A percentile compares a stretch with the other conserved stretches of the same genome.
These are phyloP conservation scores for Candida mattraensis DNA, from an alignment of 805 yeast genomes.

Conservation along the genomic window DNA sequence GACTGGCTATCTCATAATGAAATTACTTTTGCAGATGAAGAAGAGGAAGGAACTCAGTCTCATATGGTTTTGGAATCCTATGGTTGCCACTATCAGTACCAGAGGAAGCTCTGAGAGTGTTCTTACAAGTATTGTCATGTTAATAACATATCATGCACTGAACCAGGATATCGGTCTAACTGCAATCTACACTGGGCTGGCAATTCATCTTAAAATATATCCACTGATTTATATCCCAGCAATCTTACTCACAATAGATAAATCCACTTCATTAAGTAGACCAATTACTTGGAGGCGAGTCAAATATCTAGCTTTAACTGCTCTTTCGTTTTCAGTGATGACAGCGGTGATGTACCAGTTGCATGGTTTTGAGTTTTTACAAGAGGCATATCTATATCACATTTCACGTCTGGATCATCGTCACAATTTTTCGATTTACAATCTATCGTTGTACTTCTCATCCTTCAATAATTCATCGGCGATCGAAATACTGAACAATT, in stretches of 20 bases:
- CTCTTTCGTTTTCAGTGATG: slow-evolving; percentile 44
- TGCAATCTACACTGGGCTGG: slow-evolving; percentile 63
- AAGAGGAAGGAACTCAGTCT: slow-evolving; percentile 18
- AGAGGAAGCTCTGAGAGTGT: slow-evolving; percentile 94
- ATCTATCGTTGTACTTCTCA: slow-evolving; percentile 64
- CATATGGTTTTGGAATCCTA: slow-evolving; percentile 89
- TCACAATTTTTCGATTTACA: slow-evolving; percentile 90
- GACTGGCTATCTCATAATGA: slow-evolving; percentile 67
- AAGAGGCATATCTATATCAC: slow-evolving; percentile 83
- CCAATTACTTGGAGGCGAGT: slow-evolving; percentile 46
- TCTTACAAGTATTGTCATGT: slow-evolving; percentile 72
- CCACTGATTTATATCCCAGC: slow-evolving; percentile 88
- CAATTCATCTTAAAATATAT: slow-evolving; percentile 88
- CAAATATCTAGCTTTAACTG: slow-evolving; percentile 40
- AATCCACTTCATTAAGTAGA: slow-evolving; percentile 31
- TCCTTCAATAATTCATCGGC: slow-evolving; percentile 38
- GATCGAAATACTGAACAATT: slow-evolving; percentile 8
- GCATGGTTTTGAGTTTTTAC: slow-evolving; percentile 75
- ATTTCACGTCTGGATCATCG: slow-evolving; percentile 84
- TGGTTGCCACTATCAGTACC: slow-evolving; percentile 90
- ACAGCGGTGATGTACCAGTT: slow-evolving; percentile 60
- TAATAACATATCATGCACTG: slow-evolving; percentile 49
- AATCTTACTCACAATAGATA: slow-evolving; percentile 41
- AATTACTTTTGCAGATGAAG: slow-evolving; percentile 33
- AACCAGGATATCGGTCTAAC: slow-evolving; percentile 33